phyloP scores from a whole-genome alignment of 805 yeast species.

The Limtongozyma cylindracea region DNA sequence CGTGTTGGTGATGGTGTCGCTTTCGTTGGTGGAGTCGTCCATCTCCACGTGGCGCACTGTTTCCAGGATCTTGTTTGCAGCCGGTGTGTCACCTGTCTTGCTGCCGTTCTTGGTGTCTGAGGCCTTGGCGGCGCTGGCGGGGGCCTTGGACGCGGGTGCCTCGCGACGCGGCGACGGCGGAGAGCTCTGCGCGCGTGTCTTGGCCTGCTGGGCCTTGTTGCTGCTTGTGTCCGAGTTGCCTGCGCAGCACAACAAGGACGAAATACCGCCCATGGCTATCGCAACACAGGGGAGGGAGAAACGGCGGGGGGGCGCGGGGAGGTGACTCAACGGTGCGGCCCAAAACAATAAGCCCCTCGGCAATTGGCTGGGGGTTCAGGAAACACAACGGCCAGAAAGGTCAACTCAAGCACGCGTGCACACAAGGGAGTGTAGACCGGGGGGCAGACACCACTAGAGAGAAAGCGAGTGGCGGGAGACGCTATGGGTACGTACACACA shows the following conservation, averaged over 20 bases:
- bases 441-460: too few relatives aligned
- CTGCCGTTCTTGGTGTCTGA: not conserved
- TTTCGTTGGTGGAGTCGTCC: conserved; percentile 13
- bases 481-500: too few relatives aligned
- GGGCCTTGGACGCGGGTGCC: not conserved
- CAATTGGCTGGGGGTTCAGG: too few relatives aligned
- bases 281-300: too few relatives aligned
- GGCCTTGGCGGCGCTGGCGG: not conserved
- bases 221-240: conserved; percentile 5
- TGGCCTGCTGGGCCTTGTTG: not conserved
- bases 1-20: conserved; percentile 15
- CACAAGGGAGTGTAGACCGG: too few relatives aligned
- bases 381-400: too few relatives aligned
- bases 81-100: not conserved
- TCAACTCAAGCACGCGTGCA: too few relatives aligned
- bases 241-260: conserved; percentile 14
- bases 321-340: too few relatives aligned
- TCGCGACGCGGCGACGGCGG: not conserved
- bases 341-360: too few relatives aligned
- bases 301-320: too few relatives aligned
- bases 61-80: not conserved
- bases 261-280: conserved; percentile 9
- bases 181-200: not conserved
- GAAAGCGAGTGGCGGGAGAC: too few relatives aligned
- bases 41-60: conserved; percentile 10